A percentile compares a stretch with the other conserved stretches of the same genome.
These are phyloP conservation scores for Phyllosticta citrichinensis DNA, from an alignment of 2,329 filamentous ascomycete species.

Conservation along the genomic window DNA sequence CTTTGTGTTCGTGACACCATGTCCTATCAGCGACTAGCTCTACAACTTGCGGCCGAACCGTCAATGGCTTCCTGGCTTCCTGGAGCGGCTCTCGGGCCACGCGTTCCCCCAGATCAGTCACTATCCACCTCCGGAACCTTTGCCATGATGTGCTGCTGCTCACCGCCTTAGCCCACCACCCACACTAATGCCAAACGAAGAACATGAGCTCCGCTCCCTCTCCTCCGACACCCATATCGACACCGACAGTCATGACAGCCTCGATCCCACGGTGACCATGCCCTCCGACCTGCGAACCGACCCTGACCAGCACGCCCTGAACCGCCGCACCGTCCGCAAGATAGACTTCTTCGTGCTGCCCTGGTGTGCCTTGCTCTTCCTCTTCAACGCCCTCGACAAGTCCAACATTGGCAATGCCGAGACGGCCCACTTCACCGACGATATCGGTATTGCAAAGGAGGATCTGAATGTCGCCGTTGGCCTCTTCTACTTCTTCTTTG, in stretches of 20 bases:
- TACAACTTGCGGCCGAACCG: not conserved
- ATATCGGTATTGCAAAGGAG: slow-evolving; percentile 41
- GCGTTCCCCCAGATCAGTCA: not conserved
- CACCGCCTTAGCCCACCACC: not conserved
- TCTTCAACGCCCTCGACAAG: slow-evolving; percentile 45
- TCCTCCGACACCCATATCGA: not conserved
- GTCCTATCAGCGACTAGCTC: too few species aligned
- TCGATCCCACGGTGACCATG: slow-evolving; percentile 2
- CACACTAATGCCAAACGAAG: not conserved
- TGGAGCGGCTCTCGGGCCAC: not conserved
- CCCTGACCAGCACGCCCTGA: slow-evolving; percentile 14
- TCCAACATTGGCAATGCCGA: slow-evolving; percentile 47
- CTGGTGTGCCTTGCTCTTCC: slow-evolving; percentile 42
- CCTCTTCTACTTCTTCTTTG: slow-evolving; percentile 49
- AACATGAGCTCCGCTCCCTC: not conserved
- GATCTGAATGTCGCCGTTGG: slow-evolving; percentile 48
- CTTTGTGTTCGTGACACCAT: not conserved
- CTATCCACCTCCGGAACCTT: too few species aligned
- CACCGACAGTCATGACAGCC: not conserved
- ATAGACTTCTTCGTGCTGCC: slow-evolving; percentile 42
- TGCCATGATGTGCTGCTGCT: not conserved
- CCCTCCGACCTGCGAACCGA: slow-evolving; percentile 7
- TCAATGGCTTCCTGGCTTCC: not conserved
- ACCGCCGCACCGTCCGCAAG: slow-evolving; percentile 34
- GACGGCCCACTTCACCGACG: slow-evolving; percentile 48